phyloP scores from a whole-genome alignment of 139 green algal species.

The Volvox africanus region DNA sequence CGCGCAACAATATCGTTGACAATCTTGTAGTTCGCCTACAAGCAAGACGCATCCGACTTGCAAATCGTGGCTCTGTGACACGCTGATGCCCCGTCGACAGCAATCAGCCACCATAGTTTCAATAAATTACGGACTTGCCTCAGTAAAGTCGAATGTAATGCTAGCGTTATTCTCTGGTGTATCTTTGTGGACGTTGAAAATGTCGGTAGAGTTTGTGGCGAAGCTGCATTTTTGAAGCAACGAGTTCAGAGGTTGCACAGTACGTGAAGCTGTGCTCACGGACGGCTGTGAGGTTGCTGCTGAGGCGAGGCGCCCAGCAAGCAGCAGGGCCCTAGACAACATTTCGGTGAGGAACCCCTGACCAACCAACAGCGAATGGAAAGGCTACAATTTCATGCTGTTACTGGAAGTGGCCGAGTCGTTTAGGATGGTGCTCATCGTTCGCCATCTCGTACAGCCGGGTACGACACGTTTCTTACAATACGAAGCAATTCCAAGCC shows the following conservation, averaged over 20 bases:
- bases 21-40: slow-evolving; percentile 61
- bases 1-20: slow-evolving; percentile 83
- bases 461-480: too few relatives aligned
- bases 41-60: neutral
- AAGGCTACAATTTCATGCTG: too few relatives aligned
- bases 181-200: slow-evolving; percentile 90
- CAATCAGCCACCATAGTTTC: neutral
- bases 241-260: slow-evolving; percentile 26
- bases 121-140: slow-evolving; percentile 35
- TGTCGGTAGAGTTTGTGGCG: slow-evolving; percentile 92
- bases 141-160: slow-evolving; percentile 90
- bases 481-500: too few relatives aligned
- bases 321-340: slow-evolving; percentile 36
- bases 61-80: too few relatives aligned
- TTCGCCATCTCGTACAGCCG: too few relatives aligned
- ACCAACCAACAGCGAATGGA: neutral
- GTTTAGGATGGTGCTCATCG: too few relatives aligned
- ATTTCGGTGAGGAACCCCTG: neutral
- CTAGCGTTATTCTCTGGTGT: slow-evolving; percentile 84
- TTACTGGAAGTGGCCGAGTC: too few relatives aligned
- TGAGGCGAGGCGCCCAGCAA: slow-evolving; percentile 35
- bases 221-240: slow-evolving; percentile 59
- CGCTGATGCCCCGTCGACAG: neutral
- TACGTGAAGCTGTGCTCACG: neutral
- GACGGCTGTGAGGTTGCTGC: slow-evolving; percentile 12